Evolutionary conservation across 805 yeast genomes (phyloP), one percentile per base, ranked within the genome.

Genomic region (Isabelozyma heimii): DNA sequence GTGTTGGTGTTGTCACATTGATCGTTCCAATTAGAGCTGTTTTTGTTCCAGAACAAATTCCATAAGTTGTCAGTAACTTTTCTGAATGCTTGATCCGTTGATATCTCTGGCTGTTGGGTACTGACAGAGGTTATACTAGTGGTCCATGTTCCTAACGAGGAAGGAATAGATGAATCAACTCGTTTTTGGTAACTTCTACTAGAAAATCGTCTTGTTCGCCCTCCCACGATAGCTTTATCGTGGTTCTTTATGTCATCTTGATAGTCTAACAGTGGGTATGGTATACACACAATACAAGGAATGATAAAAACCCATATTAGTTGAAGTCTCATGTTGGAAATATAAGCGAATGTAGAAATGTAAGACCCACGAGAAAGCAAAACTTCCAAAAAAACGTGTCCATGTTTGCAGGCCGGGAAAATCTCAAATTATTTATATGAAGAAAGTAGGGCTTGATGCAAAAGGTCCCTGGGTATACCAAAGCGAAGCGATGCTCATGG

Each of bases 61-160:
- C 52, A 48, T n/a, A 55, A 43, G 33, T 51, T 52, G 20, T 15
- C 30, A 8, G 49, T 40, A 14, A 53, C 40, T 13, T 42, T 30
- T 17, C 43, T 47, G 30, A 55, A 57, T 8, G 53, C 47, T 9
- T 54, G 52, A 4, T 38, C 41, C 1, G 59, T 27, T 20, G 53
- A 49, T 26, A 52, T 53, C 15, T 47, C 43, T 7, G 63, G 61
- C 10, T 47, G 14, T 40, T 51, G 42, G 2, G 61, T 56, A 26
- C 47, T 24, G 14, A 57, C 50, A 5, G 56, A 42, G 17, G 41
- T 45, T 28, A 55, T 56, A 7, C 47, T 42, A 5, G 50, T 47
- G 28, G 49, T 27, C 27, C 40, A 43, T 12, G 40, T 20, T 10
- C 48, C 49, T 16, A 48, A 37, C 5, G 35, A 30, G 35, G 35